Conservation (phyloP, 352 stramenopile genomes). For the Pseudoperonospora humuli region DNA sequence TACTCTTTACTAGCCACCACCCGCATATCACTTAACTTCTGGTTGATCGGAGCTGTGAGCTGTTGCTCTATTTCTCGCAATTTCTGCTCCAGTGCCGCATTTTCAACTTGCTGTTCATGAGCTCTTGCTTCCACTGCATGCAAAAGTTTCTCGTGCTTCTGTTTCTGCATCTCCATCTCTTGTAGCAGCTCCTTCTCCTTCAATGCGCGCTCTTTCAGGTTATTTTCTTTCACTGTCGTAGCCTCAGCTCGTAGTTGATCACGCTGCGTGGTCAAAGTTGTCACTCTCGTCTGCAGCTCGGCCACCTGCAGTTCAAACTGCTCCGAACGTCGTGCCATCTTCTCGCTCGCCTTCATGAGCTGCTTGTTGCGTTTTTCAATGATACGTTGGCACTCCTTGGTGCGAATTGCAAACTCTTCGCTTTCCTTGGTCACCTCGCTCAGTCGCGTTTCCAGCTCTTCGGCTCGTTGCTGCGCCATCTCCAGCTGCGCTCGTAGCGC, state of each 20-base stretch:
- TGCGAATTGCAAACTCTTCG: slow-evolving; percentile 56
- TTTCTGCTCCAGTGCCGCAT: slow-evolving; percentile 27
- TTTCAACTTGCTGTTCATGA: slow-evolving; percentile 18
- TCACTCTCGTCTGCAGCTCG: slow-evolving; percentile 38
- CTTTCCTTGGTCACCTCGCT: slow-evolving; percentile 36
- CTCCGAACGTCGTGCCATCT: slow-evolving; percentile 51
- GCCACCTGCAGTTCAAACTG: slow-evolving; percentile 43
- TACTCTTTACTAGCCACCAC: slow-evolving; percentile 45
- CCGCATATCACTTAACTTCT: slow-evolving; percentile 19
- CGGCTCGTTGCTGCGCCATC: slow-evolving; percentile 15
- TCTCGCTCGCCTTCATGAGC: slow-evolving; percentile 75
- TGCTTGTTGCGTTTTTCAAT: slow-evolving; percentile 86
- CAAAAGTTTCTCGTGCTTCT: slow-evolving; percentile 20
- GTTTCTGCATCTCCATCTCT: slow-evolving; percentile 26
- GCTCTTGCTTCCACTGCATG: slow-evolving; percentile 11
- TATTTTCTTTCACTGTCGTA: slow-evolving; percentile 14
- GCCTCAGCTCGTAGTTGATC: slow-evolving; percentile 29
- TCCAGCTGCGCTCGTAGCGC: slow-evolving; percentile 40
- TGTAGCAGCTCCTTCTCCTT: slow-evolving; percentile 32
- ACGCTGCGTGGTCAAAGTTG: slow-evolving; percentile 26
- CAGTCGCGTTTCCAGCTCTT: slow-evolving; percentile 34
- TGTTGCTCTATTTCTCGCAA: slow-evolving; percentile 36
- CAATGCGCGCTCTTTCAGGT: slow-evolving; percentile 26
- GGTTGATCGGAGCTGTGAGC: slow-evolving; percentile 8
- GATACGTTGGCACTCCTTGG: slow-evolving; percentile 71